Percentiles rank a stretch among this genome's conserved stretches.
Evolutionary conservation across 2,329 filamentous ascomycete species (phyloP).

Genomic region (Didymella pomorum): DNA sequence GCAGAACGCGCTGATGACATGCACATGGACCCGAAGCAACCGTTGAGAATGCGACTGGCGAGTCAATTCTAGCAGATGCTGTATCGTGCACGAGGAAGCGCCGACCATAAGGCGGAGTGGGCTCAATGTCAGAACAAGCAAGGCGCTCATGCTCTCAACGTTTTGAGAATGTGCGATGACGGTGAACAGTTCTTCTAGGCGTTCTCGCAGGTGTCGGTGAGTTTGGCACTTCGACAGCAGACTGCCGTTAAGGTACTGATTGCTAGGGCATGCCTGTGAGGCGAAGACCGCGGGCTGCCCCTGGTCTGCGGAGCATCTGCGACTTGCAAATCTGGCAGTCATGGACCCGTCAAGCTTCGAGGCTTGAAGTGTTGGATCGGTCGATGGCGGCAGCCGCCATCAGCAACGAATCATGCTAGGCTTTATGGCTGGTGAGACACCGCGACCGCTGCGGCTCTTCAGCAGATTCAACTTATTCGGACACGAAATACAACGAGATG

Average conservation of each 20-base stretch:
- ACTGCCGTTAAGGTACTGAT: constrained; percentile 29
- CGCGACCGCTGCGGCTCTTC: constrained; percentile 1
- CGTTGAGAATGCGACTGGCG: constrained; percentile 25
- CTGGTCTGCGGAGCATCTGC: constrained; percentile 14
- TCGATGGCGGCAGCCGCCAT: constrained; percentile 25
- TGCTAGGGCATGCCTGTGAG: constrained; percentile 33
- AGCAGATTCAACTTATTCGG: neutral
- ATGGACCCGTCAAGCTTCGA: constrained; percentile 21
- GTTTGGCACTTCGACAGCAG: constrained; percentile 29
- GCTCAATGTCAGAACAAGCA: constrained; percentile 33
- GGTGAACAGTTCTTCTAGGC: constrained; percentile 23
- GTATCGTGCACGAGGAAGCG: constrained; percentile 41
- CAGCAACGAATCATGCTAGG: constrained; percentile 18
- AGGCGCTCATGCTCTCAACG: constrained; percentile 25
- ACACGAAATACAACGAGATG: constrained; percentile 2
- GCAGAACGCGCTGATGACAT: constrained; percentile 40
- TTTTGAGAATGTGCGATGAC: constrained; percentile 25
- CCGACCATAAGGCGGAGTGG: constrained; percentile 24
- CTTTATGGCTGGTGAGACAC: constrained; percentile 8
- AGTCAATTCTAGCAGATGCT: constrained; percentile 29
- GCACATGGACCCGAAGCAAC: constrained; percentile 29
- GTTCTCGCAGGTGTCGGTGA: constrained; percentile 41
- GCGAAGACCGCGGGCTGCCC: constrained; percentile 26
- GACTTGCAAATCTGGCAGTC: constrained; percentile 15
- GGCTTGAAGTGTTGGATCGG: constrained; percentile 29